Evolutionary conservation across 371 early-diverging fungal genomes (phyloP).

Genomic region (Rhizopus microsporus): DNA sequence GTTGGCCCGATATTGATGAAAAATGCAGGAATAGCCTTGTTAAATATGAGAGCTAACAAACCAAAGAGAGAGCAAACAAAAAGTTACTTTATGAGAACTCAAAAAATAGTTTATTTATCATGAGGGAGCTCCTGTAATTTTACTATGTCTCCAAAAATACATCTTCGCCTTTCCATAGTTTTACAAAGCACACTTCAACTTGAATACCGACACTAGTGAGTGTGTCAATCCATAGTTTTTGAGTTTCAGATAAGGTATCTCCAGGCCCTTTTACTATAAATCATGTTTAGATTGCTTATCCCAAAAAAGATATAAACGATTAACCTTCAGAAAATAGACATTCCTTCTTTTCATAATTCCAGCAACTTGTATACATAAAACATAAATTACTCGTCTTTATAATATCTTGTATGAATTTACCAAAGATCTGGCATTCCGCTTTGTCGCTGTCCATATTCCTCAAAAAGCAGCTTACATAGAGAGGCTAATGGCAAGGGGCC

Average conservation of each 20-base stretch:
- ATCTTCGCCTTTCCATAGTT: slow-evolving; percentile 55
- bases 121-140: not conserved
- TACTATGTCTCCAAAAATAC: slow-evolving; percentile 18
- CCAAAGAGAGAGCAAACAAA: too few species aligned
- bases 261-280: slow-evolving; percentile 74
- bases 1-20: too few species aligned
- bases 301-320: slow-evolving; percentile 24
- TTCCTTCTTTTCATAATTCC: slow-evolving; percentile 57
- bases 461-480: slow-evolving; percentile 60
- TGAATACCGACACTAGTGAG: slow-evolving; percentile 52
- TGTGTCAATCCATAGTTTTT: slow-evolving; percentile 73
- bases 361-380: slow-evolving; percentile 41
- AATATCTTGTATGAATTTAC: slow-evolving; percentile 23
- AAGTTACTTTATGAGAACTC: too few species aligned
- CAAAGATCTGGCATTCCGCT: slow-evolving; percentile 77
- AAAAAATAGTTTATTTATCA: too few species aligned
- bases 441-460: slow-evolving; percentile 64
- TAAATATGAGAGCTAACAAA: too few species aligned
- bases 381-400: not conserved
- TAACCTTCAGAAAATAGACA: slow-evolving; percentile 70
- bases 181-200: slow-evolving; percentile 70
- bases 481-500: slow-evolving; percentile 56
- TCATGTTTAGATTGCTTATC: slow-evolving; percentile 45
- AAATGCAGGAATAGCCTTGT: too few species aligned
- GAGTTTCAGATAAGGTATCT: slow-evolving; percentile 74